A percentile compares a stretch with the other conserved stretches of the same genome.
Evolutionary conservation across 192 early-diverging fungal species (phyloP).

Genomic region (Glomus cerebriforme): DNA sequence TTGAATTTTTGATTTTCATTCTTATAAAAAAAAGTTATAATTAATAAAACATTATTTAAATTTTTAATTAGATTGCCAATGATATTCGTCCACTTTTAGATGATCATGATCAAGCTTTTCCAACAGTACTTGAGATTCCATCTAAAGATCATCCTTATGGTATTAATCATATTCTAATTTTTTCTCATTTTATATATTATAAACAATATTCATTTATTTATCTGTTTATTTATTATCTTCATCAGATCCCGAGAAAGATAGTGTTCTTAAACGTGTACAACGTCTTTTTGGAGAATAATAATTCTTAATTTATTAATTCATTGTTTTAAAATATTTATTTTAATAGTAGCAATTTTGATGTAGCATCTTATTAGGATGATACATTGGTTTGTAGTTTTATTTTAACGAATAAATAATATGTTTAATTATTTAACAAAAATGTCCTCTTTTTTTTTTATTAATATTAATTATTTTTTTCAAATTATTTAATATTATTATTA

Average conservation of each 20-base stretch:
- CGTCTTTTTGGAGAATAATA: conserved; percentile 77
- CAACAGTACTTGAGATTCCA: conserved; percentile 97
- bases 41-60: conserved; percentile 17
- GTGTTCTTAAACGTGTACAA: conserved; percentile 81
- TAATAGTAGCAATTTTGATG: no score
- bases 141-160: conserved; percentile 99
- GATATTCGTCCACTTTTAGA: conserved; percentile 89
- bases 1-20: neutral
- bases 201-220: neutral
- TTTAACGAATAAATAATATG: no score
- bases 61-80: conserved; percentile 76
- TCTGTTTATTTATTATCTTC: conserved; percentile 17
- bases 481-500: no score
- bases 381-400: no score
- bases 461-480: no score
- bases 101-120: conserved; percentile 89
- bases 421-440: no score
- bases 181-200: neutral
- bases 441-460: no score
- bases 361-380: no score
- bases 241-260: conserved; percentile 72
- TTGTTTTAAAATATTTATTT: no score
- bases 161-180: conserved; percentile 17
- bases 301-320: neutral
- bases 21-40: neutral